Evolutionary conservation across 2,329 filamentous ascomycete species (phyloP), one percentile per base, ranked within the genome.

Genomic region (Metarhizium album): DNA sequence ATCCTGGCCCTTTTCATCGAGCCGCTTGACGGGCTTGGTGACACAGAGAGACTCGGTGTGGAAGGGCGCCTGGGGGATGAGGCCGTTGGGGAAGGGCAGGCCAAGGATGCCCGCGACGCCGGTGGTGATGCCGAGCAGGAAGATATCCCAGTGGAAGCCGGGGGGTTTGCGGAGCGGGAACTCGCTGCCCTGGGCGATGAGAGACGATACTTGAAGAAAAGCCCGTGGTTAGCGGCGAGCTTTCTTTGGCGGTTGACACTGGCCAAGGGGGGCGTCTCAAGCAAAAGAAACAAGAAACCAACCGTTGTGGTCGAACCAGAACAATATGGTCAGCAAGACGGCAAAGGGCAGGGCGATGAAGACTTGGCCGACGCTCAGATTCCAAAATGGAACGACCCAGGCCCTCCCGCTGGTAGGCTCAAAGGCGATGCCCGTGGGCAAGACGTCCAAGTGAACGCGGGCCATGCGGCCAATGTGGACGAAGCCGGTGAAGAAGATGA

Each of bases 301-400:
- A 87, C 84, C 84, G 58, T 93, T 94, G 62, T 94, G 89, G 61
- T 94, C 89, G 64, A 93, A 94, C 71, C 86, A 94, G 64, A 95
- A 95, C 4, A 95, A 70, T 22, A 94, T 82, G 0, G 89, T 95
- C 16, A 95, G 72, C 1, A 95, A 72, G 33, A 94, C 62, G 0
- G 87, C 89, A 69, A 95, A 95, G 0, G 90, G 90, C n/a, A 94
- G 78, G 1, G 90, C 89, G 42, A 90, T 73, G 62, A 95, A 95
- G 6, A 93, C 75, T 51, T 94, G 83, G 0, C 75, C 76, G 5
- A 85, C 80, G 45, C 71, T 72, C 49, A 94, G 75, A 57, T 91
- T 76, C 87, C 88, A 93, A 60, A 95, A 91, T 55, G 81, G 74
- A 24, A 95, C 80, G 49, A 94, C 75, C 89, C 89, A 95, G 43